Conservation (phyloP, 202 grass and related monocot species). For the Carex arenaria region DNA sequence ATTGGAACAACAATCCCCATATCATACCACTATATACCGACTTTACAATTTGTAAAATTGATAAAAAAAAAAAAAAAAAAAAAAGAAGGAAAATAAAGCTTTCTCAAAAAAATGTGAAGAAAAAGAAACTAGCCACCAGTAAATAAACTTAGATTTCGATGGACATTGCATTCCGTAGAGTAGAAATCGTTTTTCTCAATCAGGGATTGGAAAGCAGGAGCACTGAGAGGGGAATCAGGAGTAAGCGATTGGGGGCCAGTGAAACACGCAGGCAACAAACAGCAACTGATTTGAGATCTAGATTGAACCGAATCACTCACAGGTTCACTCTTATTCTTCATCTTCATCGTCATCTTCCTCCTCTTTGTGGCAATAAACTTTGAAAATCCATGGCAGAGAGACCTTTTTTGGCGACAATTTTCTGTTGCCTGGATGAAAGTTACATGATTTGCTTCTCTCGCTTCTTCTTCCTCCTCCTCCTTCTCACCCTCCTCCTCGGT, state of each 20-base stretch:
- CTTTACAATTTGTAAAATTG: slow-evolving; percentile 15
- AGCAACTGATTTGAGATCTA: neutral
- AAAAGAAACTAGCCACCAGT: neutral
- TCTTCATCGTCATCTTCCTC: neutral
- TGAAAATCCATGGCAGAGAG: neutral
- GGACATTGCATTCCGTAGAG: slow-evolving; percentile 21
- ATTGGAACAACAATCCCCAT: neutral
- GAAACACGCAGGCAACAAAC: slow-evolving; percentile 1
- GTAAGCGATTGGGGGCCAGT: neutral
- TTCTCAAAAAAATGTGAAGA: neutral
- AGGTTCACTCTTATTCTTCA: neutral
- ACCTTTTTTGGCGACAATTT: neutral
- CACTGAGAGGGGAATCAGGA: slow-evolving; percentile 11
- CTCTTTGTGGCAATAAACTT: slow-evolving; percentile 6
- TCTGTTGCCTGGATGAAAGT: neutral
- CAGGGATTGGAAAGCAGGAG: neutral
- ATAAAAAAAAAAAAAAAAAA: neutral
- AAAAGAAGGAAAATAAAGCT: neutral
- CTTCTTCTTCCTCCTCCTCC: neutral
- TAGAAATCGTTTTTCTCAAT: slow-evolving; percentile 26
- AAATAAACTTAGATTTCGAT: neutral
- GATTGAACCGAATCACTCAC: neutral
- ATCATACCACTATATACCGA: neutral
- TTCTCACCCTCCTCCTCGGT: neutral
- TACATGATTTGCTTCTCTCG: neutral